A percentile compares a stretch with the other conserved stretches of the same genome.
Conservation (phyloP, 495 filamentous ascomycete species). For the Annulohypoxylon maeteangense region DNA sequence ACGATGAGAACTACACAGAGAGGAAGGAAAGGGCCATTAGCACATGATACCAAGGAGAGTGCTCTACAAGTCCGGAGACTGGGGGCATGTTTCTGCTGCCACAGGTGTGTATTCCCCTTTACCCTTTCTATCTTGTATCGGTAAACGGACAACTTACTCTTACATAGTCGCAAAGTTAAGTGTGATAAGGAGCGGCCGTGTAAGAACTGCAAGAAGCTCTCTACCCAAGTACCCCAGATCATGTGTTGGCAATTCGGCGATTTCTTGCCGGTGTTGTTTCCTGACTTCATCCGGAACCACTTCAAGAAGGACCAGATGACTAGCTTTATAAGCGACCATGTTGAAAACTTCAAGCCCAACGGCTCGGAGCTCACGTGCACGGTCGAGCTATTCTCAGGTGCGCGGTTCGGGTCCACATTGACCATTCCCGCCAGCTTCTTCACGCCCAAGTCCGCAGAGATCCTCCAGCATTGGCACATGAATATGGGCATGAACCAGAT, state of each 20-base stretch:
- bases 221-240: conserved; percentile 55
- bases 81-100: conserved; percentile 63
- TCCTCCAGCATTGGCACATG: conserved; percentile 59
- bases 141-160: conserved; percentile 21
- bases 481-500: conserved; percentile 45
- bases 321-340: conserved; percentile 56
- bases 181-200: conserved; percentile 60
- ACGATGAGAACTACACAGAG: conserved; percentile 55
- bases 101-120: conserved; percentile 44
- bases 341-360: conserved; percentile 51
- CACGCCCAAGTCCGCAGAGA: conserved; percentile 54
- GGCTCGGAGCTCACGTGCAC: conserved; percentile 50
- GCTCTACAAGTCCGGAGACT: conserved; percentile 59
- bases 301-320: conserved; percentile 57
- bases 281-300: conserved; percentile 59
- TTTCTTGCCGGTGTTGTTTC: conserved; percentile 57
- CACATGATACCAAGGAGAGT: conserved; percentile 57
- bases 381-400: conserved; percentile 56
- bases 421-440: conserved; percentile 59
- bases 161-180: conserved; percentile 53
- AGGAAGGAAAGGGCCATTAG: conserved; percentile 59
- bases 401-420: conserved; percentile 52
- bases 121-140: conserved; percentile 17
- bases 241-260: conserved; percentile 61
- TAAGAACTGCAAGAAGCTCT: conserved; percentile 59